Conservation (phyloP, 176 grass and related monocot genomes). For the Cenchrus purpureus region DNA sequence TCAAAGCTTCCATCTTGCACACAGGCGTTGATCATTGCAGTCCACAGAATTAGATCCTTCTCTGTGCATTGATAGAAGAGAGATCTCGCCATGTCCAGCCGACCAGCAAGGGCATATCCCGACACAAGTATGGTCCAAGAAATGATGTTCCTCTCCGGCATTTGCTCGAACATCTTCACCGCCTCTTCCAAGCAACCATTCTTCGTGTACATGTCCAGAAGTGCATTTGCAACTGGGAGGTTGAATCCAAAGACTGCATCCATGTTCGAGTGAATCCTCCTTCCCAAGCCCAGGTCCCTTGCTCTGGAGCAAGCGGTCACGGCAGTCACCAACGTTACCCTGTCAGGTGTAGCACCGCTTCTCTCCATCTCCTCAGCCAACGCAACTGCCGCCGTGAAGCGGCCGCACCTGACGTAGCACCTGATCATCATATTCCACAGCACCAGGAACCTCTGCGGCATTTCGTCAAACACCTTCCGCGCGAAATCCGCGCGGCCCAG, state of each 20-base stretch:
- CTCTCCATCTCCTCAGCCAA: slow-evolving; percentile 51
- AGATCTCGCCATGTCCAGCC: slow-evolving; percentile 58
- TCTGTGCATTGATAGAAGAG: slow-evolving; percentile 54
- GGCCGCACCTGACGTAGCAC: slow-evolving; percentile 52
- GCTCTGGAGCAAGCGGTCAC: slow-evolving; percentile 55
- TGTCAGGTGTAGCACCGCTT: slow-evolving; percentile 46
- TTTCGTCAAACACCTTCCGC: slow-evolving; percentile 65
- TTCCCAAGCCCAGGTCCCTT: slow-evolving; percentile 55
- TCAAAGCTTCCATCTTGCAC: slow-evolving; percentile 56
- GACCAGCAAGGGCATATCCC: slow-evolving; percentile 46
- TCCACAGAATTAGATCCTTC: slow-evolving; percentile 76
- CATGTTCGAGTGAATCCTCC: slow-evolving; percentile 61
- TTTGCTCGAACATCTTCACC: slow-evolving; percentile 48
- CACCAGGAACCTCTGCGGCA: slow-evolving; percentile 36
- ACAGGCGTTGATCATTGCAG: slow-evolving; percentile 69
- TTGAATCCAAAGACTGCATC: slow-evolving; percentile 48
- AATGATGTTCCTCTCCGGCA: slow-evolving; percentile 59
- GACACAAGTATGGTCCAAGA: slow-evolving; percentile 66
- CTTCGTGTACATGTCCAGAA: slow-evolving; percentile 71
- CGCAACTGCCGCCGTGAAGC: slow-evolving; percentile 38
- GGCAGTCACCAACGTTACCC: slow-evolving; percentile 42
- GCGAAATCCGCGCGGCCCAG: slow-evolving; percentile 36
- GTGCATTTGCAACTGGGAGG: slow-evolving; percentile 58
- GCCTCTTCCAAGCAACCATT: slow-evolving; percentile 58
- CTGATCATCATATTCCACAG: slow-evolving; percentile 69